Base-by-base conservation (phyloP, 441 rosid genomes). In the Melastoma candidum region DNA sequence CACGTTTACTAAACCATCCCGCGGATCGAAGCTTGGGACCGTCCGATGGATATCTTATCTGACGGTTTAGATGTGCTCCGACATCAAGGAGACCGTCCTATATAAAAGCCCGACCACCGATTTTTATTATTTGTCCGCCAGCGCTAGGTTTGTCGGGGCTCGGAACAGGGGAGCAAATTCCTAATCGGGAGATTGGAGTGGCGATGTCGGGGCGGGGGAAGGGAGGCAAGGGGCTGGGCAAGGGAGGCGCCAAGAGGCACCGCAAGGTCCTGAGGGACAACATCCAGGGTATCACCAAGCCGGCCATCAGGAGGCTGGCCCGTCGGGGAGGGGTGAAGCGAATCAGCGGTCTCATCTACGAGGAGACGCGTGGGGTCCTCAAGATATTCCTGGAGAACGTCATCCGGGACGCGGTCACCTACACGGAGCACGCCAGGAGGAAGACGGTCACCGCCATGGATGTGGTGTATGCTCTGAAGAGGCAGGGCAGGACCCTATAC, bases 371-470 rank as follows among this genome's bases (percentile, higher is more conserved):
- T 24, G 82, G 82, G 0, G 82, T 77, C 7, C 57, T 77, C 51
- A 77, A 77, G 76, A 72, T 77, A 58, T 74, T 77, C 46, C 50
- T 77, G 26, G 82, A 77, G 70, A 77, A 77, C 52, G 82, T 77
- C 0, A 77, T 77, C 12, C 73, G 82, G 7, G 82, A 77, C 22
- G 79, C 79, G 2, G 82, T 77, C 43, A 77, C 82, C 1, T 77
- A 77, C 54, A 77, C 82, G 0, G 82, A 77, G 65, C 82, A 77
- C 22, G 82, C 79, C 1, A 72, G 79, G 66, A 70, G 77, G 27
- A 77, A 77, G 72, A 77, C 82, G 0, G 77, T 77, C 1, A 77
- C 82, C 2, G 82, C 82, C 5, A 77, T 74, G 82, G 82, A 77
- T n/a, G 79, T 77, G 3, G 82, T 74, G 1, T 77, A 77, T 7